Percentiles rank a stretch among this genome's conserved stretches.
Conservation (phyloP, 179 eudicot species). For the Silene coronaria region DNA sequence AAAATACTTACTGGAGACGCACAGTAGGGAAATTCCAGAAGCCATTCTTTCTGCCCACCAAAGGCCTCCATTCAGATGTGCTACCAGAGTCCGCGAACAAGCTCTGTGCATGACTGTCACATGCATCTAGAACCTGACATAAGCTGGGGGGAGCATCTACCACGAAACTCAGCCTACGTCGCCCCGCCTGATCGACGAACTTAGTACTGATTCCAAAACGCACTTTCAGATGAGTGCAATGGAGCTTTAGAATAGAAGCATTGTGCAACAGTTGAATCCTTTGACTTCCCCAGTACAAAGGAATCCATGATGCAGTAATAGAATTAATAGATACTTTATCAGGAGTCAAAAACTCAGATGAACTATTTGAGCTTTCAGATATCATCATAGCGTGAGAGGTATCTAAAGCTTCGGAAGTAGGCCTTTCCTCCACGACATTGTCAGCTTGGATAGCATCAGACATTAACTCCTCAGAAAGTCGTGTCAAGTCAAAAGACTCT, state of each 20-base stretch:
- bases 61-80: conserved; percentile 75
- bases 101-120: conserved; percentile 59
- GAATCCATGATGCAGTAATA: conserved; percentile 44
- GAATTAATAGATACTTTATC: conserved; percentile 48
- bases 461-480: conserved; percentile 45
- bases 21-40: conserved; percentile 58
- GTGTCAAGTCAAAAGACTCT: conserved; percentile 52
- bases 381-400: conserved; percentile 25
- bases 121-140: conserved; percentile 61
- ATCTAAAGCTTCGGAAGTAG: conserved; percentile 27
- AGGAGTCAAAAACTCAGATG: conserved; percentile 41
- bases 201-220: conserved; percentile 72
- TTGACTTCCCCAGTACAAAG: conserved; percentile 44
- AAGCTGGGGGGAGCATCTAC: conserved; percentile 65
- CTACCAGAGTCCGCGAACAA: conserved; percentile 58
- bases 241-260: conserved; percentile 39
- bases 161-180: conserved; percentile 74
- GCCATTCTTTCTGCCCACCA: conserved; percentile 63
- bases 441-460: conserved; percentile 35
- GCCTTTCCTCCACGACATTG: conserved; percentile 38
- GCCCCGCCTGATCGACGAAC: conserved; percentile 71
- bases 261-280: conserved; percentile 64
- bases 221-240: conserved; percentile 49
- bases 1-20: conserved; percentile 69
- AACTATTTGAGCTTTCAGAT: conserved; percentile 35